Evolutionary conservation across 306 rosid genomes (phyloP).

Genomic region (Ochetophila trinervis): DNA sequence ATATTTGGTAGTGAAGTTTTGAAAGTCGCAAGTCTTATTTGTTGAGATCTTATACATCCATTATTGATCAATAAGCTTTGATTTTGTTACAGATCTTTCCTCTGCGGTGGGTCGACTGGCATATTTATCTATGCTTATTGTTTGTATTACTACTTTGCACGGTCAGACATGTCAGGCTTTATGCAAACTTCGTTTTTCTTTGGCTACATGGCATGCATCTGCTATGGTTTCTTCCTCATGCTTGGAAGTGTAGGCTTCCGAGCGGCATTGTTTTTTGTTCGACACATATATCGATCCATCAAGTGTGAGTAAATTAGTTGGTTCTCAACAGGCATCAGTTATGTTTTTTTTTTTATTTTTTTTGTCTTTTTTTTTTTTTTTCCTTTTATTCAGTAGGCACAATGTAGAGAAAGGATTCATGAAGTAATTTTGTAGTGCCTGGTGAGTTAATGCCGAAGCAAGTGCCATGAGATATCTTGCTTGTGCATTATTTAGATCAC

Average conservation of each 20-base stretch:
- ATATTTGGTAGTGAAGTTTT: background rate
- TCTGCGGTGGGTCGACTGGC: constrained; percentile 69
- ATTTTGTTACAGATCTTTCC: constrained; percentile 47
- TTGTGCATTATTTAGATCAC: constrained; percentile 43
- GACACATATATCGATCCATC: constrained; percentile 62
- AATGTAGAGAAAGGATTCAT: constrained; percentile 48
- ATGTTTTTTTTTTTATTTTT: background rate
- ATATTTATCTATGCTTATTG: constrained; percentile 56
- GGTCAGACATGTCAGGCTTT: constrained; percentile 64
- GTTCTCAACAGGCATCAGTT: constrained; percentile 22
- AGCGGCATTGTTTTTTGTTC: constrained; percentile 61
- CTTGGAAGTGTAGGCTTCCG: constrained; percentile 68
- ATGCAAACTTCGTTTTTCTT: constrained; percentile 73
- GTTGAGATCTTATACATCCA: background rate
- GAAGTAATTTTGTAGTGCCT: constrained; percentile 61
- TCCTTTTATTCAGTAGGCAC: constrained; percentile 30
- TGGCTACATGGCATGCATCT: constrained; percentile 70
- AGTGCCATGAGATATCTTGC: constrained; percentile 38
- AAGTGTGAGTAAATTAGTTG: constrained; percentile 57
- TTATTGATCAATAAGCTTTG: constrained; percentile 7
- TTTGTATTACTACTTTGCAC: constrained; percentile 61
- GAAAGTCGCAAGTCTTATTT: background rate
- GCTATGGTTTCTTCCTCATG: constrained; percentile 76
- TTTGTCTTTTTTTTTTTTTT: background rate
- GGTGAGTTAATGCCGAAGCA: constrained; percentile 43